Evolutionary conservation across 2,329 filamentous ascomycete genomes (phyloP).

Genomic region (Diaporthe longicolla): DNA sequence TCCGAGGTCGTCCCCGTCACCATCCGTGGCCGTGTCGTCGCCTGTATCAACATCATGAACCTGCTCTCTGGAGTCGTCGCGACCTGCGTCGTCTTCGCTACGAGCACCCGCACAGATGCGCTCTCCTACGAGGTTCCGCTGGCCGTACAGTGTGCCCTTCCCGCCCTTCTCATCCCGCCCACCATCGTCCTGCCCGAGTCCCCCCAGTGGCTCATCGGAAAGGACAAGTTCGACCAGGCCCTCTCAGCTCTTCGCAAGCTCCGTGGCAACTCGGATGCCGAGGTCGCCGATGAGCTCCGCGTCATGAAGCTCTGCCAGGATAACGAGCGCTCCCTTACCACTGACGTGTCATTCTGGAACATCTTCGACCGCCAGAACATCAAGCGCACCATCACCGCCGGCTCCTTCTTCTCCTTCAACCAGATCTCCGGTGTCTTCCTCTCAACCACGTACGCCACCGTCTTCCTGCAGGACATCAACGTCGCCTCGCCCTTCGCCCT

Average conservation of each 20-base stretch:
- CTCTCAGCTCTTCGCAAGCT: conserved; percentile 50
- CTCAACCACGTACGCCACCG: conserved; percentile 54
- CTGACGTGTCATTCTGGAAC: conserved; percentile 52
- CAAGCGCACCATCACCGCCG: conserved; percentile 53
- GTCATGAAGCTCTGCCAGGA: conserved; percentile 50
- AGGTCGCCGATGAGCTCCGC: conserved; percentile 52
- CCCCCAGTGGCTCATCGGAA: conserved; percentile 51
- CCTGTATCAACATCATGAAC: conserved; percentile 48
- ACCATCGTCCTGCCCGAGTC: conserved; percentile 53
- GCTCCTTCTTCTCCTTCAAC: conserved; percentile 53
- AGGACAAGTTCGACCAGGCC: conserved; percentile 50
- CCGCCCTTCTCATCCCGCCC: conserved; percentile 49
- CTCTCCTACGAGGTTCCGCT: conserved; percentile 54
- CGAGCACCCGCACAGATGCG: conserved; percentile 47
- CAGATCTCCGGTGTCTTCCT: conserved; percentile 55
- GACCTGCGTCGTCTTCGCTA: conserved; percentile 52
- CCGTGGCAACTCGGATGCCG: conserved; percentile 49
- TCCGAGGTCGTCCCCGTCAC: conserved; percentile 51
- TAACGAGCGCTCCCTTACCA: conserved; percentile 45
- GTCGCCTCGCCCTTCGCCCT: conserved; percentile 52
- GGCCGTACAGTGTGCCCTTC: conserved; percentile 52
- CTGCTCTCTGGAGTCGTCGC: conserved; percentile 48
- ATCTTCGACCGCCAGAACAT: conserved; percentile 54
- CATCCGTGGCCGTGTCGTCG: conserved; percentile 40
- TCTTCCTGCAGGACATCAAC: conserved; percentile 53